These are phyloP conservation scores for Diaporthe humulicola DNA, from an alignment of 2,329 filamentous ascomycete species.

Conservation along the genomic window DNA sequence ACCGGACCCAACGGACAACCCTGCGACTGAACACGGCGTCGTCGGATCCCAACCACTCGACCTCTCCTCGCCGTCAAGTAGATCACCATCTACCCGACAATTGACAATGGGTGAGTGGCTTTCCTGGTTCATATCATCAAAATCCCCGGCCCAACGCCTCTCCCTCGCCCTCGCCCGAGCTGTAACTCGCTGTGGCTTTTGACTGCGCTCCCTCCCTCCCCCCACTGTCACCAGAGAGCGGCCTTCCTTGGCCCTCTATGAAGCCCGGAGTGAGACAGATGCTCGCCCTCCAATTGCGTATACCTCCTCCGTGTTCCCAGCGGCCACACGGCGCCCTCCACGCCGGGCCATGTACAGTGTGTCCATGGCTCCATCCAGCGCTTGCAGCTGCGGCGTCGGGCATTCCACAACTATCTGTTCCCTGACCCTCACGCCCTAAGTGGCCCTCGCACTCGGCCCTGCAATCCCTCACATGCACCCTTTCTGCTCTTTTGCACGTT, in stretches of 20 bases:
- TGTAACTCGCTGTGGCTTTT: conserved; percentile 13
- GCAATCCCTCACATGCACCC: conserved; percentile 34
- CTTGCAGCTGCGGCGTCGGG: conserved; percentile 32
- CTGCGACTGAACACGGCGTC: conserved; percentile 17
- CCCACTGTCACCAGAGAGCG: background rate
- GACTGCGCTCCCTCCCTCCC: conserved; percentile 2
- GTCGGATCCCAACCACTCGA: conserved; percentile 2
- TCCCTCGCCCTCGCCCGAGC: background rate
- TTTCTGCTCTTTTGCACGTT: conserved; percentile 22
- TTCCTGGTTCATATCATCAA: background rate
- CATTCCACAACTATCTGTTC: conserved; percentile 26
- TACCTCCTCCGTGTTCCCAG: conserved; percentile 11
- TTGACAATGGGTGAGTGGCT: conserved; percentile 38
- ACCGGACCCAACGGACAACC: conserved; percentile 10
- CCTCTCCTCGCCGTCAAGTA: conserved; percentile 11
- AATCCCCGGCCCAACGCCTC: background rate
- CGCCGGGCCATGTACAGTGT: conserved; percentile 21
- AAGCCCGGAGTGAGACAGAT: conserved; percentile 26
- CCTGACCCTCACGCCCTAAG: conserved; percentile 31
- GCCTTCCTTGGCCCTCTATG: background rate
- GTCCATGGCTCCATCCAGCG: conserved; percentile 28
- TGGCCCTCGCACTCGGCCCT: conserved; percentile 20
- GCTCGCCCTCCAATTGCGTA: conserved; percentile 9
- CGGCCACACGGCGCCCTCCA: conserved; percentile 12
- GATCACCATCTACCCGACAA: conserved; percentile 24